Evolutionary conservation across 352 stramenopile species (phyloP), one percentile per base, ranked within the genome.

Genomic region (Phytopythium aichiense): DNA sequence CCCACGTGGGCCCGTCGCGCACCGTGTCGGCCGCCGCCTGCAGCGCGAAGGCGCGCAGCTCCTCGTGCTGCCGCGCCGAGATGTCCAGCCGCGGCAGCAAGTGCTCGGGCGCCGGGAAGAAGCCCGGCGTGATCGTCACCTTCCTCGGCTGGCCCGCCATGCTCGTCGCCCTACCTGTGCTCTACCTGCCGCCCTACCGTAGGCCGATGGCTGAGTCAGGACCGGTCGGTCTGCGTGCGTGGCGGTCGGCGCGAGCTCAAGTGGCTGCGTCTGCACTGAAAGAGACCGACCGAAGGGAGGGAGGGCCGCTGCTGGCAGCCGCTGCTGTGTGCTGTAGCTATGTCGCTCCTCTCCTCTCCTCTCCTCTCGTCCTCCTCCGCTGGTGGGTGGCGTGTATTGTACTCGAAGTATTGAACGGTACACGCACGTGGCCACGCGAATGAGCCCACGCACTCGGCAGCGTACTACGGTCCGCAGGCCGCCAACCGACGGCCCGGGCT

Each of bases 1-100:
- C 81, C 81, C 81, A 91, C 50, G 76, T 84, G 15, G 77, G 76
- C 16, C 81, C 81, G 42, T 91, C 77, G 33, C 76, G 77, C 16
- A 91, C 45, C 7, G 78, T 73, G 42, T 84, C 69, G 35, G 73
- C 61, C 20, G 74, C 77, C 16, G 71, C 77, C 37, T 79, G 76
- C n/a, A 79, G 49, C n/a, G 81, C 71, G 64, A 83, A 89, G 16
- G 63, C 61, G 40, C 77, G 81, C 9, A 91, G 72, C 61, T 91
- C 81, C 25, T 86, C 76, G 60, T 88, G 78, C 63, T 91, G 79
- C 31, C 64, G 65, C 13, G 60, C 58, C 13, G 81, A 77, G 52
- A 91, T 66, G 42, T 63, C 69, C 48, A 89, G 67, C 56, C 67
- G 68, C 42, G 81, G 81, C 30, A 88, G 55, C 45, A 82, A 58